A percentile compares a stretch with the other conserved stretches of the same genome.
These are phyloP conservation scores for Gynochthodes officinalis DNA, from an alignment of 257 asterid species.

Conservation along the genomic window DNA sequence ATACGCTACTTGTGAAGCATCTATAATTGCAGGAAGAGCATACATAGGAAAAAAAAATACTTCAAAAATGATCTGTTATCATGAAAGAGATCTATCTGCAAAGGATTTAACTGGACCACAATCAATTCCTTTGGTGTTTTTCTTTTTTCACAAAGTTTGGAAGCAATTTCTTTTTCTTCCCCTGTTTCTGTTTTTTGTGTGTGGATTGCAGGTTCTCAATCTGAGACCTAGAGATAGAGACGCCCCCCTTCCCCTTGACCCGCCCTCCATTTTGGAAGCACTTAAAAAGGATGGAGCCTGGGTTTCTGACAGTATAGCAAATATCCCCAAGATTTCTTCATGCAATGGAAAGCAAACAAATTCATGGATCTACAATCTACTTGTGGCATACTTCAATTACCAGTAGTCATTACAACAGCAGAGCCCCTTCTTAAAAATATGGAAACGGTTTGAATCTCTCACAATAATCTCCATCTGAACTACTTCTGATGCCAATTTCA, in stretches of 20 bases:
- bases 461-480: slow-evolving; percentile 53
- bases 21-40: neutral
- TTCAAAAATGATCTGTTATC: neutral
- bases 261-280: too few relatives aligned
- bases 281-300: neutral
- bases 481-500: slow-evolving; percentile 60
- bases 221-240: too few relatives aligned
- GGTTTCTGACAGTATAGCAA: too few relatives aligned
- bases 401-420: slow-evolving; percentile 89
- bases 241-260: too few relatives aligned
- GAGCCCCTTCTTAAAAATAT: slow-evolving; percentile 57
- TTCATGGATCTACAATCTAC: neutral
- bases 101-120: neutral
- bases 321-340: neutral
- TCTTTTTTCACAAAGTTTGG: too few relatives aligned
- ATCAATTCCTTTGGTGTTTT: neutral
- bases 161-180: too few relatives aligned
- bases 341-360: neutral
- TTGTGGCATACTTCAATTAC: slow-evolving; percentile 24
- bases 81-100: neutral
- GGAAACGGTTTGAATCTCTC: slow-evolving; percentile 81
- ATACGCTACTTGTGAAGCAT: too few relatives aligned
- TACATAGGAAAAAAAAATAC: neutral
- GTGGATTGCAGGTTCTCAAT: too few relatives aligned
- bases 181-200: too few relatives aligned